A percentile compares a stretch with the other conserved stretches of the same genome.
Conservation (phyloP, 805 yeast species). For the Saccharomyces paradoxus region DNA sequence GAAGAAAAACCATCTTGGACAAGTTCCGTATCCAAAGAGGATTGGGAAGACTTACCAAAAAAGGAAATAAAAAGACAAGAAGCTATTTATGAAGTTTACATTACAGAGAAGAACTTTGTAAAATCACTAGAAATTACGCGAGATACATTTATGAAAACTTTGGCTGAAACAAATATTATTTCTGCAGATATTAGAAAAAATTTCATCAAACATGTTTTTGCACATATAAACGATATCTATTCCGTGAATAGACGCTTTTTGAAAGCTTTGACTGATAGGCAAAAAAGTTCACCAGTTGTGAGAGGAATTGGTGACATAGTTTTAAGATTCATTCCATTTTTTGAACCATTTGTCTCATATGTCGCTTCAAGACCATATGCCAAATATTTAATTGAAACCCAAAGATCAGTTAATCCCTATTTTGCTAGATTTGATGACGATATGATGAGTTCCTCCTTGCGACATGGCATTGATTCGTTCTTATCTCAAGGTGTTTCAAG, state of each 20-base stretch:
- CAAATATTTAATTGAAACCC: constrained; percentile 89
- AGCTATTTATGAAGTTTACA: constrained; percentile 84
- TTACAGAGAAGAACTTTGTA: constrained; percentile 91
- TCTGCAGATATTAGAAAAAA: constrained; percentile 85
- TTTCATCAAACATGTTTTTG: constrained; percentile 85
- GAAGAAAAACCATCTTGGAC: constrained; percentile 88
- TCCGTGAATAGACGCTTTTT: constrained; percentile 77
- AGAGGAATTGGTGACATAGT: constrained; percentile 82
- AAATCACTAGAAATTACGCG: constrained; percentile 88
- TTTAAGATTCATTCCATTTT: constrained; percentile 71
- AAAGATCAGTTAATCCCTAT: constrained; percentile 78
- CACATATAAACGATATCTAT: constrained; percentile 80
- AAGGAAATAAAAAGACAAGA: constrained; percentile 90
- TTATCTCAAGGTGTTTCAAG: constrained; percentile 92
- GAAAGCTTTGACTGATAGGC: constrained; percentile 82
- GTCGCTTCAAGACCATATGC: constrained; percentile 95
- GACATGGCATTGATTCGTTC: constrained; percentile 77
- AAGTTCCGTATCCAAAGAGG: constrained; percentile 73
- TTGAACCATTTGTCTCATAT: constrained; percentile 87
- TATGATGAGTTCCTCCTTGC: constrained; percentile 56
- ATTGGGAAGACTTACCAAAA: constrained; percentile 72
- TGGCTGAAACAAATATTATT: constrained; percentile 77
- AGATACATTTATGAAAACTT: constrained; percentile 89
- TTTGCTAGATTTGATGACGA: constrained; percentile 91
- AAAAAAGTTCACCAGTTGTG: constrained; percentile 76